Base-by-base conservation (phyloP, 371 early-diverging fungal genomes). In the Gilbertella persicaria region DNA sequence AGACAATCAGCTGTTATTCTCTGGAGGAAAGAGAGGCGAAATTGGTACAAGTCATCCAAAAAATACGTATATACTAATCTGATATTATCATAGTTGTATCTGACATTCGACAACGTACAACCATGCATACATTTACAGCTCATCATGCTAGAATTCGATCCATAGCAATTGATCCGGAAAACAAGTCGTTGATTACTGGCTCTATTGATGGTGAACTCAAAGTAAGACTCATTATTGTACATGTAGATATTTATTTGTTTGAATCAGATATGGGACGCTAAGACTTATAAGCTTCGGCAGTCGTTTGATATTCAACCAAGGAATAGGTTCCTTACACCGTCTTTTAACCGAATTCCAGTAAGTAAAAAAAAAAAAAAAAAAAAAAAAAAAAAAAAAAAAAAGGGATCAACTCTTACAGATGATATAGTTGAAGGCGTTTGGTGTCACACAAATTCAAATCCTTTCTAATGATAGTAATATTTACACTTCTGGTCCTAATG, bases 21-120 rank as follows among this genome's bases (percentile, higher is more conserved):
- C 89, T 4, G 93, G 92, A 4, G 87, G 90, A 17, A 86, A 87
- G 50, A 73, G 78, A 41, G 93, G 93, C 13, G 88, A 87, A 45
- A 87, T 93, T 13, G 78, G 89, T 87, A 79, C 64, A 82, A 53
- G 3, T 4, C 44, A 21, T 17, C 6, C 12, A 35, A 25, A 13
- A 16, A 24, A 19, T 9, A n/a, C 29, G 8, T 1, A 17, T 5
- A n/a, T 29, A 23, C 19, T 43, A 8, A 55, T 41, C 14, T 39
- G 23, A 25, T 45, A 25, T 54, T 36, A 9, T 33, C 17, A 25
- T 21, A 88, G 92, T 73, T 38, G 83, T 90, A 12, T 83, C 89
- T 45, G 92, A 93, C 62, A 70, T 88, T 19, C 80, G 90, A n/a
- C 86, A 90, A 51, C 78, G 84, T 17, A 67, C 73, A 16, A 67